phyloP scores from a whole-genome alignment of 345 rosid species.

The Citrus glauca region DNA sequence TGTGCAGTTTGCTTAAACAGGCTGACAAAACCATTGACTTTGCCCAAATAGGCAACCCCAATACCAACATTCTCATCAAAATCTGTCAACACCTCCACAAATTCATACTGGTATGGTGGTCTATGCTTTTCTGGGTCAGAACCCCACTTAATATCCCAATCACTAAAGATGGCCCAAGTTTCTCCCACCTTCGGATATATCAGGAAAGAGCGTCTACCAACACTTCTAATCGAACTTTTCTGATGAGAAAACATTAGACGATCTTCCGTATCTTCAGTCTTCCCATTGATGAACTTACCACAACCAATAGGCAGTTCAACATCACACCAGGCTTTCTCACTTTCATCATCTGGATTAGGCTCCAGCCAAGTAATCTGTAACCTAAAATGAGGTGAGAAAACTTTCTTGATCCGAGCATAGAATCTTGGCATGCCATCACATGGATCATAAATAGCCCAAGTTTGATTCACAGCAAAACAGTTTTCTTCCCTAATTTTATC shows the following conservation, averaged over 20 bases:
- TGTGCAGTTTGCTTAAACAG: slow-evolving; percentile 39
- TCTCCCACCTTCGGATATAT: slow-evolving; percentile 75
- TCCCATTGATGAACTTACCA: slow-evolving; percentile 51
- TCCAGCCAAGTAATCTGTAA: slow-evolving; percentile 74
- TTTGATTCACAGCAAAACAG: slow-evolving; percentile 61
- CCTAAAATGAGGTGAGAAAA: slow-evolving; percentile 53
- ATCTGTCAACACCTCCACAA: slow-evolving; percentile 63
- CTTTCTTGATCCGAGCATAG: slow-evolving; percentile 62
- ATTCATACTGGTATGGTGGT: slow-evolving; percentile 51
- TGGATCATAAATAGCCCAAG: slow-evolving; percentile 85
- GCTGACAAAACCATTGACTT: slow-evolving; percentile 78
- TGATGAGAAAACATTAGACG: slow-evolving; percentile 68
- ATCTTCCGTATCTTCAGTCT: slow-evolving; percentile 33
- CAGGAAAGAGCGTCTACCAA: slow-evolving; percentile 16
- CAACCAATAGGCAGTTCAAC: slow-evolving; percentile 59
- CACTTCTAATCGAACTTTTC: slow-evolving; percentile 17
- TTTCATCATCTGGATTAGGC: slow-evolving; percentile 33
- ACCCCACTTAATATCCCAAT: slow-evolving; percentile 63
- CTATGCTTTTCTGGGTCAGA: slow-evolving; percentile 40
- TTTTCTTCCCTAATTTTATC: slow-evolving; percentile 37
- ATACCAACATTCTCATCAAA: slow-evolving; percentile 44
- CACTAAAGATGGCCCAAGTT: slow-evolving; percentile 80
- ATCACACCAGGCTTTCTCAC: slow-evolving; percentile 34
- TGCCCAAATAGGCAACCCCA: slow-evolving; percentile 62
- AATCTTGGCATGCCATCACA: slow-evolving; percentile 79